Conservation (phyloP, 371 early-diverging fungal species). For the Choanephora cucurbitarum region DNA sequence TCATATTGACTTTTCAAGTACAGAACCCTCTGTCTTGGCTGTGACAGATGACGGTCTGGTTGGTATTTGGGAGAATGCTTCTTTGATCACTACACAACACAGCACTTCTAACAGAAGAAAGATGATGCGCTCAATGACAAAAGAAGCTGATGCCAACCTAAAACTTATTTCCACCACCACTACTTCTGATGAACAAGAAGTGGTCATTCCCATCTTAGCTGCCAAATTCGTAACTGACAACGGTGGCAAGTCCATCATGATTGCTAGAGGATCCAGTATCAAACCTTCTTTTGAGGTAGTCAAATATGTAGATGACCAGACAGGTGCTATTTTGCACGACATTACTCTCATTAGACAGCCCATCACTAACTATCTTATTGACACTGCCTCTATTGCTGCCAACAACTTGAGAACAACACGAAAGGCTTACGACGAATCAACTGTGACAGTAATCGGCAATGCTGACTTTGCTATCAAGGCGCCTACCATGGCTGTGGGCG, state of each 20-base stretch:
- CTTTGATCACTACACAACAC: conserved; percentile 14
- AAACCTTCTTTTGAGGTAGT: conserved; percentile 78
- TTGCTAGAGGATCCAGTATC: conserved; percentile 72
- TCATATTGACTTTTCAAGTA: conserved; percentile 53
- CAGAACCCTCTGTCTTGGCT: conserved; percentile 63
- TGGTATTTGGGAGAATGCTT: conserved; percentile 71
- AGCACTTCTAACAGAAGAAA: conserved; percentile 42
- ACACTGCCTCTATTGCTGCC: conserved; percentile 54
- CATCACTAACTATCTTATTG: conserved; percentile 55
- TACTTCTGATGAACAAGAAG: conserved; percentile 33
- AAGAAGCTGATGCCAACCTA: conserved; percentile 60
- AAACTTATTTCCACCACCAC: conserved; percentile 41
- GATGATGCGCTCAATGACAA: conserved; percentile 63
- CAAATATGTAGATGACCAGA: conserved; percentile 31
- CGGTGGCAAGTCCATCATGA: conserved; percentile 55
- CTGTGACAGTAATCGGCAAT: conserved; percentile 45
- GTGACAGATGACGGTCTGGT: conserved; percentile 73
- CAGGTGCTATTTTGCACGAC: conserved; percentile 38
- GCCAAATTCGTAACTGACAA: conserved; percentile 58
- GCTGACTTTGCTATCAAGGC: conserved; percentile 43
- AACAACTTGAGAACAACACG: conserved; percentile 52
- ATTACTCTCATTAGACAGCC: conserved; percentile 53
- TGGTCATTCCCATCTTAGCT: conserved; percentile 61
- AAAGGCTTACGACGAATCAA: conserved; percentile 52
- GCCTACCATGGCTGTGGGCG: conserved; percentile 23